Evolutionary conservation across 2,329 filamentous ascomycete species (phyloP).

Genomic region (Ascochyta viciae-villosae): DNA sequence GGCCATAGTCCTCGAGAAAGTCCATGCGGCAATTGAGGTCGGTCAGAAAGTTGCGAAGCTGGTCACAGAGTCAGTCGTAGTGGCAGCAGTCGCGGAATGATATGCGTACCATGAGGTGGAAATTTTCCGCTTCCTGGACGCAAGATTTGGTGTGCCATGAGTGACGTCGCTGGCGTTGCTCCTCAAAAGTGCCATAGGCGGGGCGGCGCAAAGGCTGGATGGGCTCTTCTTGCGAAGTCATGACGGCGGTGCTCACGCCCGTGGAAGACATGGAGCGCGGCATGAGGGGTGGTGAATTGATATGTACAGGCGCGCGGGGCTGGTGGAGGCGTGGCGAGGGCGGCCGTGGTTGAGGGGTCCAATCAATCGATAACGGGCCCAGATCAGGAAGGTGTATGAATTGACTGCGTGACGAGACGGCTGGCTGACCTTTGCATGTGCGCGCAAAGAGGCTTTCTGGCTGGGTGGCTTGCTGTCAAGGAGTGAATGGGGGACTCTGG

Average conservation of each 20-base stretch:
- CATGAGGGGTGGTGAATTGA: slow-evolving; percentile 32
- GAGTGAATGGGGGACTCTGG: slow-evolving; percentile 9
- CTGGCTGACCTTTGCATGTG: slow-evolving; percentile 33
- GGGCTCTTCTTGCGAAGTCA: slow-evolving; percentile 54
- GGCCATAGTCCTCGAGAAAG: slow-evolving; percentile 86
- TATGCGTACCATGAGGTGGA: slow-evolving; percentile 51
- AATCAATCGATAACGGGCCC: slow-evolving; percentile 16
- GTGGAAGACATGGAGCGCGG: slow-evolving; percentile 17
- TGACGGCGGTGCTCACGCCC: slow-evolving; percentile 42
- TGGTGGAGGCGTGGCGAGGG: slow-evolving; percentile 30
- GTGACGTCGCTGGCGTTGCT: slow-evolving; percentile 53
- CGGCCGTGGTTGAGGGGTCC: slow-evolving; percentile 8
- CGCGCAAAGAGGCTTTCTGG: slow-evolving; percentile 24
- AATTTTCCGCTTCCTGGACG: slow-evolving; percentile 56
- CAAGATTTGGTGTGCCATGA: slow-evolving; percentile 56
- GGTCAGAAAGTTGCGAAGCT: slow-evolving; percentile 81
- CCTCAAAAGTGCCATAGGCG: slow-evolving; percentile 45
- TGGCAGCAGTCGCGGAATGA: neutral
- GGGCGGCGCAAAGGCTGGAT: slow-evolving; percentile 43
- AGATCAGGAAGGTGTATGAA: slow-evolving; percentile 22
- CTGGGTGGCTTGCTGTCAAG: slow-evolving; percentile 22
- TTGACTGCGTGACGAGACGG: slow-evolving; percentile 16
- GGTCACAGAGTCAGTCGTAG: slow-evolving; percentile 26
- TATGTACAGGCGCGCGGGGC: slow-evolving; percentile 32
- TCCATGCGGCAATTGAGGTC: slow-evolving; percentile 88